phyloP scores from a whole-genome alignment of 176 grass and related monocot species.

The Stipa capillata region DNA sequence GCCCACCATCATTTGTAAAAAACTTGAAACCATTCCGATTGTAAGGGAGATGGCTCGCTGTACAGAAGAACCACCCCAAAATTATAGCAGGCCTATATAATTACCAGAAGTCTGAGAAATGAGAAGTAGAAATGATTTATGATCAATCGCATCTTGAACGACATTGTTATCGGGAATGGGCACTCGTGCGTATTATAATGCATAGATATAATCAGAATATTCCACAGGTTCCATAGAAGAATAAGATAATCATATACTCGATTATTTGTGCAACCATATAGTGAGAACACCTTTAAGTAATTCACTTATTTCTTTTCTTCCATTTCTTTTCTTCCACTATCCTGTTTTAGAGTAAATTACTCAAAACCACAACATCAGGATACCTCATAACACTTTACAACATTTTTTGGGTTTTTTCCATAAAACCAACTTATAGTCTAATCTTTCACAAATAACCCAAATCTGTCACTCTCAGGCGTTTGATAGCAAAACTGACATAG shows the following conservation, averaged over 20 bases:
- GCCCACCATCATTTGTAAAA: constrained; percentile 86
- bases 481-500: too few species aligned
- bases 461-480: too few species aligned
- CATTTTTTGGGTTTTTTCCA: too few species aligned
- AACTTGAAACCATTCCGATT: constrained; percentile 98
- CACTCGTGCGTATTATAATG: not conserved
- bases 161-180: not conserved
- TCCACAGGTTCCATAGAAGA: not conserved
- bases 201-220: not conserved
- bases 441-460: too few species aligned
- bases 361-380: not conserved
- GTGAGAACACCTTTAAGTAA: not conserved
- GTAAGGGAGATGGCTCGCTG: constrained; percentile 97
- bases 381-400: too few species aligned
- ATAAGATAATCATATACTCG: not conserved
- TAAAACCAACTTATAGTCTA: too few species aligned
- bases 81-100: not conserved
- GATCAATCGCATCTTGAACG: not conserved
- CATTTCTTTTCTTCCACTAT: not conserved
- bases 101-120: not conserved
- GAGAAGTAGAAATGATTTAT: not conserved
- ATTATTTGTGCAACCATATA: not conserved
- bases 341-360: too few species aligned
- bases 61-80: constrained; percentile 12
- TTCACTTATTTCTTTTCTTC: not conserved